These are phyloP conservation scores for Teunomyces gatunensis DNA, from an alignment of 805 yeast species.

Conservation along the genomic window DNA sequence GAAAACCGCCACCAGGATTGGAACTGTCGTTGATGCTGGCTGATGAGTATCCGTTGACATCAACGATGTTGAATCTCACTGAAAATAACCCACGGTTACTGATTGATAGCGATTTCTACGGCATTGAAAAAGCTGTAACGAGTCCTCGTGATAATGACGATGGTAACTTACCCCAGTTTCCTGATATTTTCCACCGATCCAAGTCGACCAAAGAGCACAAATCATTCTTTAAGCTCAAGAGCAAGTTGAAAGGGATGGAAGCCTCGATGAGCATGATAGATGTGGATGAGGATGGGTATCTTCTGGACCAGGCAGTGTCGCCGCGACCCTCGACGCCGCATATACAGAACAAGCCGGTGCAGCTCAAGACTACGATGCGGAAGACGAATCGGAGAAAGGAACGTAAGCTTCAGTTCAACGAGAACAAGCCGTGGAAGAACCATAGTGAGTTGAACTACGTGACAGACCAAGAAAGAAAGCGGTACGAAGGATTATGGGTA, in stretches of 20 bases:
- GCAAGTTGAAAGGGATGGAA: constrained; percentile 10
- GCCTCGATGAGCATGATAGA: not conserved
- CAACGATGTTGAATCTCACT: not conserved
- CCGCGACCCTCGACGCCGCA: constrained; percentile 3
- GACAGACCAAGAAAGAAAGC: constrained; percentile 67
- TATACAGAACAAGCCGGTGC: constrained; percentile 22
- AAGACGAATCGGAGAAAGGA: constrained; percentile 39
- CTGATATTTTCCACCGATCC: constrained; percentile 18
- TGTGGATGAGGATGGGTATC: not conserved
- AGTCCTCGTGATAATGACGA: not conserved
- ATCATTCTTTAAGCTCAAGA: constrained; percentile 19
- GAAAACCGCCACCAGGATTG: constrained; percentile 29
- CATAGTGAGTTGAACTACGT: constrained; percentile 57
- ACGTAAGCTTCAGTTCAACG: constrained; percentile 58
- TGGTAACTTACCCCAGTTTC: constrained; percentile 33
- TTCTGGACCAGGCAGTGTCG: not conserved
- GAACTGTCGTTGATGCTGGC: not conserved
- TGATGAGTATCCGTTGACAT: not conserved
- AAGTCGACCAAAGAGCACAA: constrained; percentile 8
- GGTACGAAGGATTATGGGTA: constrained; percentile 94
- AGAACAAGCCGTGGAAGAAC: constrained; percentile 91
- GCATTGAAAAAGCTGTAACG: not conserved
- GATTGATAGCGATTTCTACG: constrained; percentile 5
- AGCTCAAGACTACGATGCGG: constrained; percentile 52
- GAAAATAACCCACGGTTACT: not conserved